Evolutionary conservation across 2,329 filamentous ascomycete species (phyloP).

Genomic region (Aspergillus pseudoviridinutans): DNA sequence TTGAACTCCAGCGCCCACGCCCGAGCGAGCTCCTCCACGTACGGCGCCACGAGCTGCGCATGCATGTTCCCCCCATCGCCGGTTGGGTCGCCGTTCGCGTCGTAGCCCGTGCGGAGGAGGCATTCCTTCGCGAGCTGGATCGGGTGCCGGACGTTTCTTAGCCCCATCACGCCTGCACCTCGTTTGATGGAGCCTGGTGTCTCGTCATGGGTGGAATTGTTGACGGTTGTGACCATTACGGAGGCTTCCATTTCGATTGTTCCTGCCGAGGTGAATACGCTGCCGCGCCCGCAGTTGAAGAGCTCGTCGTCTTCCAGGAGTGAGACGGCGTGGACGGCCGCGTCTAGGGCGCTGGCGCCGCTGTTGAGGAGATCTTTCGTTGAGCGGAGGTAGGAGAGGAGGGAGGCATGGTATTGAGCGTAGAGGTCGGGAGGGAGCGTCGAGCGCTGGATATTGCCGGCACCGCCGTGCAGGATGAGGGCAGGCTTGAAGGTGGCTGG

Average conservation of each 20-base stretch:
- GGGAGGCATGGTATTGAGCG: conserved; percentile 54
- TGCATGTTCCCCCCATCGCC: conserved; percentile 48
- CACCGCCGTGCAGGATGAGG: conserved; percentile 69
- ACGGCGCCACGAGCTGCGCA: conserved; percentile 62
- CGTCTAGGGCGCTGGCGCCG: conserved; percentile 62
- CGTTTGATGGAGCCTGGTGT: conserved; percentile 60
- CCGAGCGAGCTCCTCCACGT: conserved; percentile 65
- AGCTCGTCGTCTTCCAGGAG: conserved; percentile 74
- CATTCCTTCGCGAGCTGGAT: conserved; percentile 69
- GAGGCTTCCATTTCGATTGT: conserved; percentile 82
- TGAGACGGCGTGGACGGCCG: conserved; percentile 69
- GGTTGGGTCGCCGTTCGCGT: conserved; percentile 57
- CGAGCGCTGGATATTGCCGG: conserved; percentile 62
- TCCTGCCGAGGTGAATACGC: conserved; percentile 80
- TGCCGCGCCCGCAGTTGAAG: conserved; percentile 80
- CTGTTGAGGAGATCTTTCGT: conserved; percentile 39
- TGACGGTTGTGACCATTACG: conserved; percentile 68
- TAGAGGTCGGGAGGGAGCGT: conserved; percentile 59
- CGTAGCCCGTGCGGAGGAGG: conserved; percentile 49
- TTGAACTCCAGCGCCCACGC: conserved; percentile 64
- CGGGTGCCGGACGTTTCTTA: conserved; percentile 73
- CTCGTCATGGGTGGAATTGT: conserved; percentile 2
- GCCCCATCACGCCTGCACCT: conserved; percentile 70
- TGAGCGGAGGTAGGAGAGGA: conserved; percentile 58
- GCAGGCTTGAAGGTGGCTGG: conserved; percentile 48